Conservation (phyloP, 306 rosid genomes). For the Dryas drummondii region DNA sequence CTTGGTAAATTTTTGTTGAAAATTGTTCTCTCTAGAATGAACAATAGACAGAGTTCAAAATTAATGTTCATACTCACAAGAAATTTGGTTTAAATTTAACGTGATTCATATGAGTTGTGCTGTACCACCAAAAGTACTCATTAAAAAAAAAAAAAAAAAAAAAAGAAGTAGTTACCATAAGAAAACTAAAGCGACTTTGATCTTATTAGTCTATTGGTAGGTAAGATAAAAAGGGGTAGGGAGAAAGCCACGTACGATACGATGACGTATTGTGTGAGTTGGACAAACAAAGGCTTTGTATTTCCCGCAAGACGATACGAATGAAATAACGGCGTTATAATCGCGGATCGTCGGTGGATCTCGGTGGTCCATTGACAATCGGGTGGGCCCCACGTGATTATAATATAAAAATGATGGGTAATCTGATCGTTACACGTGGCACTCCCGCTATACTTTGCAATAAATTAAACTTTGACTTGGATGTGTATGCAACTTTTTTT, state of each 20-base stretch:
- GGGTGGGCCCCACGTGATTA: not conserved
- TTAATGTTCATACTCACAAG: too few species aligned
- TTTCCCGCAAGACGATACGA: not conserved
- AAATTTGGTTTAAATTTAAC: too few species aligned
- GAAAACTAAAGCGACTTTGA: too few species aligned
- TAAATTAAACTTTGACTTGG: not conserved
- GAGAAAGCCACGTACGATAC: conserved; percentile 34
- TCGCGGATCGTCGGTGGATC: not conserved
- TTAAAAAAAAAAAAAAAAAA: too few species aligned
- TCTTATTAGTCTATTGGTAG: not conserved
- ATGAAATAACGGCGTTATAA: not conserved
- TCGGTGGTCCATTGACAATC: not conserved
- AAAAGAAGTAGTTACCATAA: too few species aligned
- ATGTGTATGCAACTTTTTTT: too few species aligned
- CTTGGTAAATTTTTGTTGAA: too few species aligned
- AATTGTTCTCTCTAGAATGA: too few species aligned
- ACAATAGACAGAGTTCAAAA: too few species aligned
- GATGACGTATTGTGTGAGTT: conserved; percentile 10
- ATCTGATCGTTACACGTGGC: not conserved
- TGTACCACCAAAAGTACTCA: too few species aligned
- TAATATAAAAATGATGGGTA: not conserved
- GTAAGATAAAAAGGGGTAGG: conserved; percentile 12
- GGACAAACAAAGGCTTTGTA: not conserved
- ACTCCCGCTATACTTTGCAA: not conserved
- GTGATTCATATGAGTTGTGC: too few species aligned